phyloP scores from a whole-genome alignment of 768 basidiomycete species.

The Macrolepiota fuliginosa region DNA sequence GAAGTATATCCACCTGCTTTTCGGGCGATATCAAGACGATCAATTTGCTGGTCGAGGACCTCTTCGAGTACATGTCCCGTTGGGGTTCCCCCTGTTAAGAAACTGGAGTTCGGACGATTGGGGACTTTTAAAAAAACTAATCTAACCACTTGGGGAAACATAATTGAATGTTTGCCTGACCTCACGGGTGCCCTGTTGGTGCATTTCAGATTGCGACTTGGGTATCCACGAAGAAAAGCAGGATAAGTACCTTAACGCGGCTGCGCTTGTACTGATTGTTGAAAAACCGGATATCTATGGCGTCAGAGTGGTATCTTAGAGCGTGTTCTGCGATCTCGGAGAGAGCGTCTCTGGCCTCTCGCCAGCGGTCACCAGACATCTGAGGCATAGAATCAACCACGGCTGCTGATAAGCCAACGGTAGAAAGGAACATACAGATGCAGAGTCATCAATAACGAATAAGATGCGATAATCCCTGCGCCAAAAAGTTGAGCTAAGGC shows the following conservation, averaged over 20 bases:
- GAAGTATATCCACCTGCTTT: constrained; percentile 17
- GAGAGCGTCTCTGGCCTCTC: constrained; percentile 24
- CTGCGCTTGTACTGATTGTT: constrained; percentile 15
- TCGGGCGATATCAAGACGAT: constrained; percentile 20
- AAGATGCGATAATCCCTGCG: constrained; percentile 25
- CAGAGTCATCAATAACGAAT: constrained; percentile 30
- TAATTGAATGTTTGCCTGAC: constrained; percentile 20
- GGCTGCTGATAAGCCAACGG: neutral
- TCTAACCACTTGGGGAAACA: constrained; percentile 17
- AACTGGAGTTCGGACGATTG: neutral
- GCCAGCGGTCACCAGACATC: constrained; percentile 22
- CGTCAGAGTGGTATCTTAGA: constrained; percentile 20
- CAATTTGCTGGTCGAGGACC: constrained; percentile 16
- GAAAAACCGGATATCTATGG: constrained; percentile 26
- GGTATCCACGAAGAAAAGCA: neutral
- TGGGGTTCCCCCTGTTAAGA: constrained; percentile 24
- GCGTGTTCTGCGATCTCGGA: constrained; percentile 28
- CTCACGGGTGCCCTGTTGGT: constrained; percentile 18
- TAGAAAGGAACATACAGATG: constrained; percentile 20
- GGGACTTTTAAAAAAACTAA: neutral
- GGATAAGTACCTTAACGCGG: constrained; percentile 4
- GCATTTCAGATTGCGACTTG: neutral
- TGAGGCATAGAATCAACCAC: neutral
- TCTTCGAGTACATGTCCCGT: constrained; percentile 25
- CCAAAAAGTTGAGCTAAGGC: neutral